Base-by-base conservation (phyloP, 805 yeast species). In the Clavispora vitiphila region DNA sequence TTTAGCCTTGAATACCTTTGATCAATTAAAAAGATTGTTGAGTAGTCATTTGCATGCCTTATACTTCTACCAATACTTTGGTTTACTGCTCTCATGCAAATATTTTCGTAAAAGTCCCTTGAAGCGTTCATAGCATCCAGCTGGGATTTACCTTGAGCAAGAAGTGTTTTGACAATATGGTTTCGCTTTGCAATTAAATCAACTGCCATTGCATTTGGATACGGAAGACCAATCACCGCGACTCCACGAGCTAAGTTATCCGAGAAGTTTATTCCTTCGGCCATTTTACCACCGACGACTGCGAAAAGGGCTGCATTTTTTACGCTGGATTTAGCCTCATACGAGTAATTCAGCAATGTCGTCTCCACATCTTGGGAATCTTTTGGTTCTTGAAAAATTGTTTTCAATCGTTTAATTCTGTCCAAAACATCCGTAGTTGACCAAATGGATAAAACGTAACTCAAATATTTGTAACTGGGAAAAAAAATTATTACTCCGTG, bases 31-130 rank as follows among this genome's bases (percentile, higher is more conserved):
- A 77, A 78, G 6, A 91, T 83, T 12, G 78, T 74, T 0, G 97
- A 82, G 56, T 85, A 89, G 61, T 91, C 98, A 32, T 75, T 72
- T 20, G 74, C 74, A 58, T 90, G 96, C 46, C 98, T 69, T 30
- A 90, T 90, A 6, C 96, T 86, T 49, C 98, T 73, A 0, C 97
- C 98, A 10, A 91, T 82, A 62, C 95, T 81, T 60, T 90, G 98
- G 57, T 90, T 90, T 1, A 90, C 88, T 0, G 96, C 85, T 39
- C 89, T 78, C 93, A 91, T 84, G 56, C 96, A 89, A 6, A 87
- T 67, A 53, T 86, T 87, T 51, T 89, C 96, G 53, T 86, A 83
- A 53, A 78, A 87, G 24, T 74, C 75, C 21, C 69, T 65, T 1
- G 82, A 67, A 3, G 72, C 76, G 7, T 54, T 62, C 25, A 57